Evolutionary conservation across 148 eudicot genomes (phyloP), one percentile per base, ranked within the genome.

Genomic region (Chenopodium album): DNA sequence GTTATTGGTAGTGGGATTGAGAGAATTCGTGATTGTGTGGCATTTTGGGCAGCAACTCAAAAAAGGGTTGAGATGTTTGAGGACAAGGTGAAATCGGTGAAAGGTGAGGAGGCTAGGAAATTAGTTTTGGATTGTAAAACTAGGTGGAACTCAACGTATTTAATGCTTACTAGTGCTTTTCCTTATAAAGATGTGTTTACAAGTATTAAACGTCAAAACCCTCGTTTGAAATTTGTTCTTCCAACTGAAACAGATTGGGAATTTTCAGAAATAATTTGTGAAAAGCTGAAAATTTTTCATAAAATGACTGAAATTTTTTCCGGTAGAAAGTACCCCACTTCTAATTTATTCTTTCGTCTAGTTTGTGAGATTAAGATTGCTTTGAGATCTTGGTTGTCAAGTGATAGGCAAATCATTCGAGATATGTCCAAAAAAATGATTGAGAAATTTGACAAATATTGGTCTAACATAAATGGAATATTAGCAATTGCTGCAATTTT

Each of bases 391-490:
- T 78, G 59, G 72, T 63, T 65, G 41, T 3, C 0, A 19, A 64
- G 52, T 41, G 80, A 64, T 16, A 7, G 1, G 20, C 3, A 11
- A 2, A 11, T 60, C 20, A 64, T 78, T 47, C 34, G 37, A 10
- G 44, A 37, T 10, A 41, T 78, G 80, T 32, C 72, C 11, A 2
- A 7, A 22, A 78, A 64, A 22, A 78, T 78, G 80, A 62, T 63
- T 13, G 71, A 41, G 10, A 78, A 78, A 8, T 78, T 63, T 64
- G 56, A 78, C 11, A 78, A 78, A 13, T 78, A 78, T 41, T 78
- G 71, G 60, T 66, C 4, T 47, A 44, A 78, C 26, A 65, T 78
- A 17, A 67, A n/a, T 37, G 6, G 41, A 6, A 37, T 37, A 37
- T 37, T 37, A 5, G 41, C 41, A 4, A 37, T 37, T 37, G 20